These are phyloP conservation scores for Trifolium fragiferum DNA, from an alignment of 306 rosid species.

Conservation along the genomic window DNA sequence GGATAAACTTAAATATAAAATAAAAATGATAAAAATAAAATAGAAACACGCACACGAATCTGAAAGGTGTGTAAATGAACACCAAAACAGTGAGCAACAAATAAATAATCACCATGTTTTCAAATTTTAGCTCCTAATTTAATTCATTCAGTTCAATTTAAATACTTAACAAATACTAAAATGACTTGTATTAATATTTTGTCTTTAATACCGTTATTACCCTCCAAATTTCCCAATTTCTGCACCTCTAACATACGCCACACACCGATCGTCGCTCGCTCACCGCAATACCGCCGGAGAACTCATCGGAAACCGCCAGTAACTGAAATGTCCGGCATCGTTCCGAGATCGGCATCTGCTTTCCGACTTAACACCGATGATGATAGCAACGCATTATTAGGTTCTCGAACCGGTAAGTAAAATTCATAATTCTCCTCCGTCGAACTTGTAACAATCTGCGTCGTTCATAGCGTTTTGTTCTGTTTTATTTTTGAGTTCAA, in stretches of 20 bases:
- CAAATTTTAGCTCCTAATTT: slow-evolving; percentile 24
- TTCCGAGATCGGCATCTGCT: slow-evolving; percentile 55
- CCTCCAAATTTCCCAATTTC: slow-evolving; percentile 46
- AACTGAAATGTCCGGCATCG: slow-evolving; percentile 55
- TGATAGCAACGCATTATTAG: slow-evolving; percentile 53
- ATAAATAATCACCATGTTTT: slow-evolving; percentile 3
- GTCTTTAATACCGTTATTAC: slow-evolving; percentile 54
- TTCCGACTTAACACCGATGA: slow-evolving; percentile 39
- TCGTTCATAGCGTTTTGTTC: background rate
- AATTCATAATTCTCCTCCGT: slow-evolving; percentile 15
- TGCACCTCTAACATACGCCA: slow-evolving; percentile 10
- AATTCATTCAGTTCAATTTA: background rate
- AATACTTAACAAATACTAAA: background rate
- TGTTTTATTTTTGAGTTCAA: background rate
- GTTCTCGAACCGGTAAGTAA: slow-evolving; percentile 54
- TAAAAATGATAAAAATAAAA: too few species aligned
- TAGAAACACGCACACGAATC: too few species aligned
- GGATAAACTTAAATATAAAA: too few species aligned
- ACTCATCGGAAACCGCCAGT: slow-evolving; percentile 45
- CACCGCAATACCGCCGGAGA: slow-evolving; percentile 46
- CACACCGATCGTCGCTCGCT: slow-evolving; percentile 32
- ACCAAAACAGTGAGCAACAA: background rate
- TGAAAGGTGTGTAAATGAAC: background rate
- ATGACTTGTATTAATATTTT: slow-evolving; percentile 42
- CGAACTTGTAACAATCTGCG: background rate